phyloP scores from a whole-genome alignment of 441 rosid genomes.

The Erodium texanum region DNA sequence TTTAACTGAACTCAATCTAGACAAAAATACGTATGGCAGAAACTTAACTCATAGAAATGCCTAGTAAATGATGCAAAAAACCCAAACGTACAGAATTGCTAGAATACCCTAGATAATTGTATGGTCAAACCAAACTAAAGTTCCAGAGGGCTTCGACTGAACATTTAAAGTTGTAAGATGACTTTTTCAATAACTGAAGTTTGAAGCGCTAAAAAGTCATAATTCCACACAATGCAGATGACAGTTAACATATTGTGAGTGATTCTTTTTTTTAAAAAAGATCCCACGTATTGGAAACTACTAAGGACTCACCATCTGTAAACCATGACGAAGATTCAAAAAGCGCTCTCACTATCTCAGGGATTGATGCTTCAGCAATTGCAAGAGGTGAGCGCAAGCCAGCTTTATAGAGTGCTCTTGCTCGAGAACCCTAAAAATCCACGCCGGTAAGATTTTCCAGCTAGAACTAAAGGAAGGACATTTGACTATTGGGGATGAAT shows the following conservation, averaged over 20 bases:
- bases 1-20: background rate
- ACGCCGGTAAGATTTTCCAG: slow-evolving; percentile 1
- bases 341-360: slow-evolving; percentile 84
- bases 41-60: background rate
- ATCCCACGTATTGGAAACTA: slow-evolving; percentile 10
- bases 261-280: background rate
- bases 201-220: slow-evolving; percentile 9
- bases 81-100: background rate
- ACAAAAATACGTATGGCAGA: background rate
- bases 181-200: background rate
- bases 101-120: background rate
- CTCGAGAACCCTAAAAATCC: slow-evolving; percentile 79
- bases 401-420: slow-evolving; percentile 90
- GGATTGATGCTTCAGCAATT: slow-evolving; percentile 86
- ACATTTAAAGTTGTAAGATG: background rate
- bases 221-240: background rate
- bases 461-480: slow-evolving; percentile 1
- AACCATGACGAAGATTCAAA: slow-evolving; percentile 88
- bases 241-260: background rate
- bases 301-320: slow-evolving; percentile 53
- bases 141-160: background rate
- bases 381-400: slow-evolving; percentile 89
- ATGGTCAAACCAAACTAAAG: background rate
- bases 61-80: background rate
- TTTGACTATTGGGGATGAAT: background rate